Percentiles rank a stretch among this genome's conserved stretches.
Conservation (phyloP, 2,329 filamentous ascomycete genomes). For the Raffaelea albimanens region DNA sequence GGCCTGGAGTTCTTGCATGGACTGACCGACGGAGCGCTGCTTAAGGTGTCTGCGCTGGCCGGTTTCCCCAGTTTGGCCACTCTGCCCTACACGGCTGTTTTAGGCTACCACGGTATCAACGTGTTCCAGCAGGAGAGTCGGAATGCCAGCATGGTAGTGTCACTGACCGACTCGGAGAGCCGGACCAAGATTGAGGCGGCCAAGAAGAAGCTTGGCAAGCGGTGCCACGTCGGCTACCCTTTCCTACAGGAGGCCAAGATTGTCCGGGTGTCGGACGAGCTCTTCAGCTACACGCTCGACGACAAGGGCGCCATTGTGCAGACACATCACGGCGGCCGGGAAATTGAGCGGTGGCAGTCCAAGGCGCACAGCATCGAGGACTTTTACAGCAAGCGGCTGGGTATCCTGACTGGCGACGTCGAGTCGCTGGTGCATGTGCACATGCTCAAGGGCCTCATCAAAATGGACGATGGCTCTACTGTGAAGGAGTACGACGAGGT, state of each 20-base stretch:
- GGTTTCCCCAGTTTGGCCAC: conserved; percentile 89
- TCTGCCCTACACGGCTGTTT: conserved; percentile 68
- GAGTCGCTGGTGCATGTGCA: conserved; percentile 88
- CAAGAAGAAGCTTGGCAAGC: conserved; percentile 70
- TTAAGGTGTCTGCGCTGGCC: conserved; percentile 75
- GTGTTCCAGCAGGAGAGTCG: conserved; percentile 94
- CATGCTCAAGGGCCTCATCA: conserved; percentile 82
- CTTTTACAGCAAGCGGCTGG: conserved; percentile 83
- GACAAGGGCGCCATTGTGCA: conserved; percentile 57
- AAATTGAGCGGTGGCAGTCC: conserved; percentile 75
- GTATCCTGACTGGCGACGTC: conserved; percentile 75
- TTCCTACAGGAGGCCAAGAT: conserved; percentile 94
- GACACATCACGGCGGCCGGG: conserved; percentile 61
- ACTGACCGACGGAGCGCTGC: conserved; percentile 71
- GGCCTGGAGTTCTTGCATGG: conserved; percentile 79
- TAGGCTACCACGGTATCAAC: conserved; percentile 83
- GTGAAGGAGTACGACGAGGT: conserved; percentile 89
- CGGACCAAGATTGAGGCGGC: conserved; percentile 64
- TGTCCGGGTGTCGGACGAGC: conserved; percentile 78
- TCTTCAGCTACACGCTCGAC: conserved; percentile 76
- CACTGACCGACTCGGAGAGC: conserved; percentile 63
- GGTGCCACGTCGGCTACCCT: conserved; percentile 86
- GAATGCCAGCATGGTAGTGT: conserved; percentile 93
- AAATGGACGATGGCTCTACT: conserved; percentile 83
- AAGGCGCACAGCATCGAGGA: conserved; percentile 78